These are phyloP conservation scores for Saccharomycopsis selenospora DNA, from an alignment of 805 yeast genomes.

Conservation along the genomic window DNA sequence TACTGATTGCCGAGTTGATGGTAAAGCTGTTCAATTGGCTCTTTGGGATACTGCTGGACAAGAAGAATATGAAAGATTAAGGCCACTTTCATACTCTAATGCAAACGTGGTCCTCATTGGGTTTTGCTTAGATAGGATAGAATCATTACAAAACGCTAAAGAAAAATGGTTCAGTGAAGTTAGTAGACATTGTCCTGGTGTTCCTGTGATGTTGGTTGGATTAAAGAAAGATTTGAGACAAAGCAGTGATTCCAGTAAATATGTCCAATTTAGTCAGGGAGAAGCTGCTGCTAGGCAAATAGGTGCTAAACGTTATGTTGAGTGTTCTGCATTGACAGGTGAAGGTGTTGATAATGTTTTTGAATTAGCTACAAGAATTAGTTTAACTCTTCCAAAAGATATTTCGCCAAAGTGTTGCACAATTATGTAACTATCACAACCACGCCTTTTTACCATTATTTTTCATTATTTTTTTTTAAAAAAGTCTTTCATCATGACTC, in stretches of 20 bases:
- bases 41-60: conserved; percentile 98
- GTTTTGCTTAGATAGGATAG: conserved; percentile 78
- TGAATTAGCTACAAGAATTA: conserved; percentile 83
- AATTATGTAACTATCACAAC: conserved; percentile 24
- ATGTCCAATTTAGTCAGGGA: conserved; percentile 53
- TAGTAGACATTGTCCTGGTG: conserved; percentile 67
- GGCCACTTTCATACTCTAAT: conserved; percentile 82
- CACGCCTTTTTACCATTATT: background rate
- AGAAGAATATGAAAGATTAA: conserved; percentile 84
- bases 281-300: conserved; percentile 66
- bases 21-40: conserved; percentile 81
- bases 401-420: conserved; percentile 39
- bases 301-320: conserved; percentile 78
- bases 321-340: conserved; percentile 88
- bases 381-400: conserved; percentile 50
- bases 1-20: conserved; percentile 90
- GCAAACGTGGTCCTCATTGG: conserved; percentile 84
- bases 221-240: conserved; percentile 74
- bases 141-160: conserved; percentile 74
- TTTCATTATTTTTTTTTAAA: background rate
- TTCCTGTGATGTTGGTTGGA: conserved; percentile 75
- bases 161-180: conserved; percentile 88
- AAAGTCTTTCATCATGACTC: too few species aligned
- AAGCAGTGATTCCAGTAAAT: conserved; percentile 31
- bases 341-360: conserved; percentile 93